Evolutionary conservation across 352 stramenopile genomes (phyloP).

Genomic region (Blastocystis sp.): DNA sequence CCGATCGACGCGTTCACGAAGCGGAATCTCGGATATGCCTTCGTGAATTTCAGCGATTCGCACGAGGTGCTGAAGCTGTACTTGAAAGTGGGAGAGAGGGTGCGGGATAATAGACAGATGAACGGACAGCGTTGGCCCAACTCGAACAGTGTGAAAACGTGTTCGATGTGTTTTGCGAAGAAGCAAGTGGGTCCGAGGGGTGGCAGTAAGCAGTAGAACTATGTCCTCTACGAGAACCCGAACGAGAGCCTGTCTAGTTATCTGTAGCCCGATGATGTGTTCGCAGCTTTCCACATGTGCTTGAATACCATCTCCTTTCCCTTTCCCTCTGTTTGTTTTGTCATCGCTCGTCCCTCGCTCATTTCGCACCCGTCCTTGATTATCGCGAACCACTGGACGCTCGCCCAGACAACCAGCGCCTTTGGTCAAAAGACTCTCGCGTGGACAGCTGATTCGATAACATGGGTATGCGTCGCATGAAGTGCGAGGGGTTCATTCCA

Average conservation of each 20-base stretch:
- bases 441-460: slow-evolving; percentile 55
- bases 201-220: slow-evolving; percentile 37
- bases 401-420: background rate
- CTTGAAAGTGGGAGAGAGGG: slow-evolving; percentile 5
- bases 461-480: slow-evolving; percentile 47
- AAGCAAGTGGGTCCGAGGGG: slow-evolving; percentile 31
- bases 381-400: slow-evolving; percentile 38
- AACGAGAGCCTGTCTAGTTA: slow-evolving; percentile 8
- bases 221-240: slow-evolving; percentile 58
- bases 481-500: background rate
- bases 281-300: background rate
- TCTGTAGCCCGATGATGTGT: background rate
- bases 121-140: slow-evolving; percentile 64
- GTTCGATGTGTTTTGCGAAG: slow-evolving; percentile 69
- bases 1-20: slow-evolving; percentile 68
- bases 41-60: slow-evolving; percentile 68
- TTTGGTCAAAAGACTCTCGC: slow-evolving; percentile 33
- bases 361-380: background rate
- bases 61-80: slow-evolving; percentile 65
- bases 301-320: background rate
- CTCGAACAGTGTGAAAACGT: slow-evolving; percentile 65
- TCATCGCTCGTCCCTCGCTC: background rate
- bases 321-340: background rate
- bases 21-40: slow-evolving; percentile 66
- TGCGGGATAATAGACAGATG: background rate